Base-by-base conservation (phyloP, 768 basidiomycete genomes). In the Tylopilus subfusipes region DNA sequence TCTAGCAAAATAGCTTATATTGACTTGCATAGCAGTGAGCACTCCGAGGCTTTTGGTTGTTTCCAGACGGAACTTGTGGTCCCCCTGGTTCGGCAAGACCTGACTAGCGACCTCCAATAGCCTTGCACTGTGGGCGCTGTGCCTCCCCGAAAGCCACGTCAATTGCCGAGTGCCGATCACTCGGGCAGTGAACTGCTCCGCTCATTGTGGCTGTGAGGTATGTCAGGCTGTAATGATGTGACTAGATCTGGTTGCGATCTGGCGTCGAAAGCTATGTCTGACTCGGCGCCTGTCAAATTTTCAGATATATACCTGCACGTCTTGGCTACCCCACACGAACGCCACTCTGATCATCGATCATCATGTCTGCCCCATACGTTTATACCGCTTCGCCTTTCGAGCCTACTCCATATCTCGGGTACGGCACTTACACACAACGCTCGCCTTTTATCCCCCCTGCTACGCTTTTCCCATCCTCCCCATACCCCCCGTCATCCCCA, bases 401-500 rank as follows among this genome's bases (percentile, higher is more conserved):
- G 52, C 65, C 71, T 22, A 73, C 72, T 6, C 69, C 70, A 22
- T 75, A 69, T 53, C 66, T 67, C 62, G 63, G 67, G 50, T 68
- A 63, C 52, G 70, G 55, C 60, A n/a, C 50, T 22, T 71, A 58
- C 59, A 65, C 66, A 59, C 71, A 69, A 51, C 68, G 61, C 25
- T 78, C 78, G 0, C 78, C 79, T 1, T 80, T 80, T 59, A 71
- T 76, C 39, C 79, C 78, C 3, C 66, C 70, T 25, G 56, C 72
- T 31, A 53, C 70, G 6, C 67, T 77, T 6, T 74, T 60, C 52
- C 68, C 72, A 3, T 55, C 67, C 18, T 79, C 78, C 9, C 78
- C 78, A 5, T 70, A 55, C 19, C 49, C 55, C 12, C 64, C 62
- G 3, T 51, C 68, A 1, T 57, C 71, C 5, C 65, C 74, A 10